Evolutionary conservation across 2,329 filamentous ascomycete genomes (phyloP).

Genomic region (Colletotrichum truncatum): DNA sequence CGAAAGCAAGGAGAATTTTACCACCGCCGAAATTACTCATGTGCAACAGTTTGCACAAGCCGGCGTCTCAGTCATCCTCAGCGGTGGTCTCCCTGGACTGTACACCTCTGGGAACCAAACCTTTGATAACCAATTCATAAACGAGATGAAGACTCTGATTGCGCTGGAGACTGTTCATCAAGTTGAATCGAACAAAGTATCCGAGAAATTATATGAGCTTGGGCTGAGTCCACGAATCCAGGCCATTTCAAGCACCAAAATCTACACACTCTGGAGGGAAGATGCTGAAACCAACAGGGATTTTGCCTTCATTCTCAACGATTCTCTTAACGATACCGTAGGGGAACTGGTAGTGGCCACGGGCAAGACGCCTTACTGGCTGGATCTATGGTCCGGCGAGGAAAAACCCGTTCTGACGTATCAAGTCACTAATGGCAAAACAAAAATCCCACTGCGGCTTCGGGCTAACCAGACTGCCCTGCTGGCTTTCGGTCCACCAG

Average conservation of each 20-base stretch:
- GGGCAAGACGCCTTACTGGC: not conserved
- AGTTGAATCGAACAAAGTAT: not conserved
- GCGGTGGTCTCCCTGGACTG: not conserved
- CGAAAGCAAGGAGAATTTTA: conserved; percentile 44
- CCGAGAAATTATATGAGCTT: not conserved
- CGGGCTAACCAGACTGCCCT: conserved; percentile 16
- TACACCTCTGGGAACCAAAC: not conserved
- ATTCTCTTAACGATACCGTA: not conserved
- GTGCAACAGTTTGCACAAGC: conserved; percentile 44
- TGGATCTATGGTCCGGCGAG: conserved; percentile 17
- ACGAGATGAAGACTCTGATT: not conserved
- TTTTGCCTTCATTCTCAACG: conserved; percentile 16
- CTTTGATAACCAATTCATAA: not conserved
- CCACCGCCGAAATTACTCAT: conserved; percentile 40
- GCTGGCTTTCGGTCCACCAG: not conserved
- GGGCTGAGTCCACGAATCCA: not conserved
- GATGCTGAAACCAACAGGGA: not conserved
- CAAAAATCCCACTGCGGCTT: conserved; percentile 4
- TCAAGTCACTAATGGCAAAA: not conserved
- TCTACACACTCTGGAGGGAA: conserved; percentile 18
- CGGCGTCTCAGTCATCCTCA: conserved; percentile 53
- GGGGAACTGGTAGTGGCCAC: conserved; percentile 5
- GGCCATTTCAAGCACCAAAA: not conserved
- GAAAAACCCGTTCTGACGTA: conserved; percentile 4
- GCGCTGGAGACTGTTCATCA: not conserved